These are phyloP conservation scores for Alloascoidea africana DNA, from an alignment of 805 yeast species.

Conservation along the genomic window DNA sequence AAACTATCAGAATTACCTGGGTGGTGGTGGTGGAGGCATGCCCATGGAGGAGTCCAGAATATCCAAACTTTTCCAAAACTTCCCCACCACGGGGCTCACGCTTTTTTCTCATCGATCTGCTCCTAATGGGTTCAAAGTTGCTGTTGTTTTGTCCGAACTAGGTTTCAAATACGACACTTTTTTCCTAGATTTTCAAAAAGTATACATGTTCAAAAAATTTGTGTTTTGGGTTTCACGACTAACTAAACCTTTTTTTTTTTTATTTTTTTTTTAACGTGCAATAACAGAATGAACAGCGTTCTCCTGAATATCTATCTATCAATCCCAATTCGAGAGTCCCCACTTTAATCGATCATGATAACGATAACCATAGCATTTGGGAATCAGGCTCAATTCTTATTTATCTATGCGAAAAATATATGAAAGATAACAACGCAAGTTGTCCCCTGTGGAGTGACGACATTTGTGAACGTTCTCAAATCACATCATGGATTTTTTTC, in stretches of 20 bases:
- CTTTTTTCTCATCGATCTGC: constrained; percentile 77
- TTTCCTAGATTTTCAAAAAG: constrained; percentile 70
- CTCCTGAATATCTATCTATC: constrained; percentile 82
- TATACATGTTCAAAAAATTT: no score
- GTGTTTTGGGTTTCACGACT: no score
- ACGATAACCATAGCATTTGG: constrained; percentile 76
- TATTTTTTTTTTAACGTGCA: no score
- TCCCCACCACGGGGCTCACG: constrained; percentile 69
- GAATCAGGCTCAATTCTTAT: constrained; percentile 87
- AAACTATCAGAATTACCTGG: no score
- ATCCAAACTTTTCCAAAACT: no score
- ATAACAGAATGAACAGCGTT: constrained; percentile 87
- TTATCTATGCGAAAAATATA: constrained; percentile 64
- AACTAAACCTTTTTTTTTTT: no score
- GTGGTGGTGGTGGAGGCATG: no score
- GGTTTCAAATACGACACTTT: constrained; percentile 68
- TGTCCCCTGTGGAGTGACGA: constrained; percentile 74
- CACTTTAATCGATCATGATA: constrained; percentile 78
- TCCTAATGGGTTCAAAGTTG: constrained; percentile 93
- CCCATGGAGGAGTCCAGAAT: no score
- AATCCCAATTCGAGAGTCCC: constrained; percentile 96
- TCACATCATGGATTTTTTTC: constrained; percentile 80
- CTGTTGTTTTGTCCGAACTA: constrained; percentile 76
- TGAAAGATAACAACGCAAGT: constrained; percentile 29
- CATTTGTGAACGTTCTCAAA: constrained; percentile 67